Conservation (phyloP, 2,329 filamentous ascomycete species). For the Fonsecaea multimorphosa region DNA sequence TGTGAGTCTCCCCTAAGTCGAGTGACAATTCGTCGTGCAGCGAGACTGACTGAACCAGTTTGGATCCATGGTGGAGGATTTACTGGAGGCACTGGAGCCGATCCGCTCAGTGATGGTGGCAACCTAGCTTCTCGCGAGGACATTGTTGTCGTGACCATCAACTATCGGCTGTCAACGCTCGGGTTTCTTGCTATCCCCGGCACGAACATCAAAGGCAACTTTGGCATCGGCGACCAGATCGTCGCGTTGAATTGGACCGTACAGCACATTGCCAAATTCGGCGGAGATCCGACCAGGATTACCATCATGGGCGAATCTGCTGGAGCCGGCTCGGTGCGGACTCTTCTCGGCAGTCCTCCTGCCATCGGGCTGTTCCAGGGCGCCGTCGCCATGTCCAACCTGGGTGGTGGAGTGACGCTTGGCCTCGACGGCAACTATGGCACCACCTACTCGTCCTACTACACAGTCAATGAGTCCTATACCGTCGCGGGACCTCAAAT, state of each 20-base stretch:
- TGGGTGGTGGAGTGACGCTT: constrained; percentile 63
- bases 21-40: background rate
- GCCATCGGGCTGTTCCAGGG: constrained; percentile 35
- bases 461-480: constrained; percentile 61
- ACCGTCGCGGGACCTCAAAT: constrained; percentile 58
- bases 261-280: constrained; percentile 55
- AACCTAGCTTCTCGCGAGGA: constrained; percentile 65
- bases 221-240: constrained; percentile 59
- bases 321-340: constrained; percentile 62
- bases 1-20: constrained; percentile 29
- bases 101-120: constrained; percentile 56
- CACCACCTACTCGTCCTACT: constrained; percentile 64
- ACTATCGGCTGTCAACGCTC: constrained; percentile 65
- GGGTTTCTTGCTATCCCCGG: constrained; percentile 65
- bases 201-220: constrained; percentile 62
- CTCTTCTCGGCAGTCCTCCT: constrained; percentile 54
- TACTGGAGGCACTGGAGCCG: constrained; percentile 53
- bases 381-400: constrained; percentile 53
- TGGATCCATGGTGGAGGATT: constrained; percentile 65
- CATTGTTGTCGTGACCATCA: constrained; percentile 65
- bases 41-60: constrained; percentile 37
- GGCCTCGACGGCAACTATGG: constrained; percentile 64
- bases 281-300: constrained; percentile 55
- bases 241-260: constrained; percentile 57
- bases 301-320: constrained; percentile 57